Conservation (phyloP, 2,329 filamentous ascomycete genomes). For the Colletotrichum liriopes region DNA sequence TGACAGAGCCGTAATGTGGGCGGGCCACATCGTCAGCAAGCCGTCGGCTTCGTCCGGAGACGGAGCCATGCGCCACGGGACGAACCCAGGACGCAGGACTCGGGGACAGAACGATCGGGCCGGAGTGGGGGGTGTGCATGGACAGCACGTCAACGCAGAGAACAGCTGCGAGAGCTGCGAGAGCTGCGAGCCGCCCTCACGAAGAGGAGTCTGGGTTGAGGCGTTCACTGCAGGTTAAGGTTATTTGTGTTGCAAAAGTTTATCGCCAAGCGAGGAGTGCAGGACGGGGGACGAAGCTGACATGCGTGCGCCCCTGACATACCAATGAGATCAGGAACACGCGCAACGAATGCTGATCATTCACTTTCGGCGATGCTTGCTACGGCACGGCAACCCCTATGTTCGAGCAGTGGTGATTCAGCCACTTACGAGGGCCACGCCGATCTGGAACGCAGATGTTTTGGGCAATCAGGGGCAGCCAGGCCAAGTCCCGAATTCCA, state of each 20-base stretch:
- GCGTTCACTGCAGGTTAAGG: not conserved
- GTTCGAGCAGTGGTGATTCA: not conserved
- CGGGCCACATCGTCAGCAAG: not conserved
- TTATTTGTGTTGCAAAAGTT: constrained; percentile 4
- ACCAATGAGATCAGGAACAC: not conserved
- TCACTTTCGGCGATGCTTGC: not conserved
- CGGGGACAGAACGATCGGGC: not conserved
- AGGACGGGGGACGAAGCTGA: not conserved
- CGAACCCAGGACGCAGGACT: not conserved
- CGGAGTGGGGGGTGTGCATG: not conserved
- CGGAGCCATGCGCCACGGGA: not conserved
- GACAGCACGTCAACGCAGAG: not conserved
- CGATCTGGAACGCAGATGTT: constrained; percentile 13
- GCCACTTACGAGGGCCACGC: constrained; percentile 10
- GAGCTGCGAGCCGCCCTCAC: not conserved
- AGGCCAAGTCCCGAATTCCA: not conserved
- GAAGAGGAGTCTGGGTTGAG: not conserved
- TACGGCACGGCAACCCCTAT: constrained; percentile 3
- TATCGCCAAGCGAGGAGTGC: not conserved
- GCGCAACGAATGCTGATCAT: not conserved
- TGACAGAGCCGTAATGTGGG: not conserved
- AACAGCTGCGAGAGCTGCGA: too few species aligned
- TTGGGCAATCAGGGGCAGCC: not conserved
- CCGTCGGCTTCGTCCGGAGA: constrained; percentile 3
- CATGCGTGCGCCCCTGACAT: constrained; percentile 16